A percentile compares a stretch with the other conserved stretches of the same genome.
phyloP scores from a whole-genome alignment of 352 stramenopile species.

The Globisporangium nagaii region DNA sequence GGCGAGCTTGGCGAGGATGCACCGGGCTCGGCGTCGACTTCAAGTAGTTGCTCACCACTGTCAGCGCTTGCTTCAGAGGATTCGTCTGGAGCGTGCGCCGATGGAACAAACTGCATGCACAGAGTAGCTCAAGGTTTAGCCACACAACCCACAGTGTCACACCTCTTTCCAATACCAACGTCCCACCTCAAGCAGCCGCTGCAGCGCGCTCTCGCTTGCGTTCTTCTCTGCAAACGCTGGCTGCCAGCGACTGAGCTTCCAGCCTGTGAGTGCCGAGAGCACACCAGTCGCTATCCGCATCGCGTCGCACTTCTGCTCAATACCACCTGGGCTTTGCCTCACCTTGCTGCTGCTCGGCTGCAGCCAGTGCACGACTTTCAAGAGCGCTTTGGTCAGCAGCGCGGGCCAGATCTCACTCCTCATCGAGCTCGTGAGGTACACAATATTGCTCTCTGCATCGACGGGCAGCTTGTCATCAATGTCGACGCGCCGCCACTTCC shows the following conservation, averaged over 20 bases:
- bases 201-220: slow-evolving; percentile 25
- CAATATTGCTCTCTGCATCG: slow-evolving; percentile 37
- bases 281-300: slow-evolving; percentile 22
- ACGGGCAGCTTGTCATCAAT: slow-evolving; percentile 69
- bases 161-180: background rate
- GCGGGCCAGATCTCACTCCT: slow-evolving; percentile 62
- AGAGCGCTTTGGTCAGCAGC: slow-evolving; percentile 65
- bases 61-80: background rate
- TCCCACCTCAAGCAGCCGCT: slow-evolving; percentile 31
- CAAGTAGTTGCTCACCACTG: background rate
- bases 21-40: background rate
- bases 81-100: background rate
- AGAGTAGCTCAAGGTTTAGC: background rate
- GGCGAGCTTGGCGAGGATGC: background rate
- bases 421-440: slow-evolving; percentile 53
- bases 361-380: slow-evolving; percentile 61
- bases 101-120: slow-evolving; percentile 8
- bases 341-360: background rate
- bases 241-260: slow-evolving; percentile 47
- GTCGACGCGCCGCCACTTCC: slow-evolving; percentile 66
- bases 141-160: background rate
- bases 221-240: background rate
- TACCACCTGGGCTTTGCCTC: background rate
- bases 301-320: background rate
- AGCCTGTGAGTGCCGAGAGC: slow-evolving; percentile 45